Evolutionary conservation across 139 green algal species (phyloP).

Genomic region (Coelastrella sp.): DNA sequence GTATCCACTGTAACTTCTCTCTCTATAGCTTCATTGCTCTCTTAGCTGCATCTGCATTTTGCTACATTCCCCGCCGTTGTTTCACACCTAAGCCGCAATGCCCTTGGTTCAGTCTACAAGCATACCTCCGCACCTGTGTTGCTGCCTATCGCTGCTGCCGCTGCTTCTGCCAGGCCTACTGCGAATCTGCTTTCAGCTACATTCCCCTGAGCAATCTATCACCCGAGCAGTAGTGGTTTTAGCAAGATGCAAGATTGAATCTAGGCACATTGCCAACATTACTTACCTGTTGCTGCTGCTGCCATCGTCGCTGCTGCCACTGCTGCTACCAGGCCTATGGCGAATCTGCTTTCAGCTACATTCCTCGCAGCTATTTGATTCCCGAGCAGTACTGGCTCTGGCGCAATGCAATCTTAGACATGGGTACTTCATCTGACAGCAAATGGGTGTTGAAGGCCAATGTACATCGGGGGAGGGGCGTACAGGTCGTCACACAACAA

Average conservation of each 20-base stretch:
- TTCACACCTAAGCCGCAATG: no score
- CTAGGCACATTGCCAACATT: no score
- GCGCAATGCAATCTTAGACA: conserved; percentile 45
- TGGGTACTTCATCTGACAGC: conserved; percentile 3
- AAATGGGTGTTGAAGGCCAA: conserved; percentile 81
- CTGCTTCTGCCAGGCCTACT: conserved; percentile 60
- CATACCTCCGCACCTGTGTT: no score
- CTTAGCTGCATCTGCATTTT: no score
- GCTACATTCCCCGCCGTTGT: no score
- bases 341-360: conserved; percentile 59
- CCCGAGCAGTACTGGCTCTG: conserved; percentile 72
- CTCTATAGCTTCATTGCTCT: no score
- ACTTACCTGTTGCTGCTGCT: not conserved
- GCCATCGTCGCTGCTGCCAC: not conserved
- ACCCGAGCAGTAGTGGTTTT: no score
- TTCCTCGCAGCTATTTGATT: conserved; percentile 71
- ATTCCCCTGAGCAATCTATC: no score
- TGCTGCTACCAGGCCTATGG: conserved; percentile 63
- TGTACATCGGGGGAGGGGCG: conserved; percentile 69
- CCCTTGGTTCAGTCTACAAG: no score
- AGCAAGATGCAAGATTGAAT: no score
- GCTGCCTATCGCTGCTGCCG: not conserved
- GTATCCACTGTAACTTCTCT: no score
- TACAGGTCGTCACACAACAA: conserved; percentile 52
- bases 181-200: conserved; percentile 19